Evolutionary conservation across 2,329 filamentous ascomycete species (phyloP).

Genomic region (Fusarium musae): DNA sequence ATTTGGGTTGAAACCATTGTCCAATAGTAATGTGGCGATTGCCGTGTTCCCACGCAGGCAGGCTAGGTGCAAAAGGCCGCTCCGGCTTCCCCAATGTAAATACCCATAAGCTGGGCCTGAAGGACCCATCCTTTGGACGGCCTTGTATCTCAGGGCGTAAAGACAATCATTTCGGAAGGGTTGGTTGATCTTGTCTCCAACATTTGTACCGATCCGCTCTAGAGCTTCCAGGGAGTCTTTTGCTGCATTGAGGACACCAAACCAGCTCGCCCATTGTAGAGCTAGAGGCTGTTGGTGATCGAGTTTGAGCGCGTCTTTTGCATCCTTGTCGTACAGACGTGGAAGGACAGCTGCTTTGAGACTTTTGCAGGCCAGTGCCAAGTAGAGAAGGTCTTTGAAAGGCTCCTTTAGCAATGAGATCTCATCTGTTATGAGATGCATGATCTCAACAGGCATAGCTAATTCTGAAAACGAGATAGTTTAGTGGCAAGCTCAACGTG

Average conservation of each 20-base stretch:
- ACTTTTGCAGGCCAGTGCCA: constrained; percentile 15
- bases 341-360: constrained; percentile 9
- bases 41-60: constrained; percentile 36
- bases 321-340: constrained; percentile 22
- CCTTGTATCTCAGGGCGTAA: constrained; percentile 17
- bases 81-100: constrained; percentile 15
- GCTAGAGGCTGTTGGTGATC: constrained; percentile 10
- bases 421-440: constrained; percentile 20
- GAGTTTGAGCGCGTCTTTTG: constrained; percentile 1
- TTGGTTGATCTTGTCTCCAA: constrained; percentile 7
- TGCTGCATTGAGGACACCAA: constrained; percentile 14
- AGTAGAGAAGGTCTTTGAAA: constrained; percentile 7
- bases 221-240: constrained; percentile 22
- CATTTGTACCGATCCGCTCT: neutral
- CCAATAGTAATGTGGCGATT: constrained; percentile 17
- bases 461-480: neutral
- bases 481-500: neutral
- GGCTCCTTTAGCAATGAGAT: constrained; percentile 1
- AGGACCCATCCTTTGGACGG: neutral
- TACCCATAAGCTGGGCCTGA: constrained; percentile 9
- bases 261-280: constrained; percentile 36
- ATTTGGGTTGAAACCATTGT: constrained; percentile 7
- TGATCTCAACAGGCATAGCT: constrained; percentile 26
- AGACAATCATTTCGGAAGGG: constrained; percentile 14
- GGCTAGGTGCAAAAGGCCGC: constrained; percentile 28